Evolutionary conservation across 208 protist species (phyloP), one percentile per base, ranked within the genome.

Genomic region (Trypanosoma boissoni): DNA sequence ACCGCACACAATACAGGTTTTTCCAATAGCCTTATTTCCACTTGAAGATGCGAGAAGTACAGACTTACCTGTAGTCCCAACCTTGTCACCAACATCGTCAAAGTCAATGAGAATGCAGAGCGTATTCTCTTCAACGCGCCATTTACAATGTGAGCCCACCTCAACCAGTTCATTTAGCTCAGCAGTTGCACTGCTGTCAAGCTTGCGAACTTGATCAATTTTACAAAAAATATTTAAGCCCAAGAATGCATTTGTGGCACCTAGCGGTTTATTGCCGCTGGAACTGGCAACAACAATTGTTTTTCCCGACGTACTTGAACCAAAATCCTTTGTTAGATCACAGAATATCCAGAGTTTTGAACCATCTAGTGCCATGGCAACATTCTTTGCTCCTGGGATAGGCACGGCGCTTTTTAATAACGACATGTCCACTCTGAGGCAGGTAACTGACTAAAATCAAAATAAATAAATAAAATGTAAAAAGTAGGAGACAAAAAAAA

Each of bases 221-320:
- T 88, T 90, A 26, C 58, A 74, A 59, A 86, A 95, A 24, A 95
- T 21, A 68, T 93, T 95, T 12, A 95, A 64, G 2, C 81, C 83
- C 0, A 95, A 26, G 51, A 82, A 85, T 0, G 75, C 76, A 44
- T 78, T 76, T 8, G 89, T 90, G 41, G 67, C 70, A 3, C 89
- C 89, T 26, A 93, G 58, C 4, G 81, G 72, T 42, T 84, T 90
- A 63, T 91, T 95, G 29, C 89, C 89, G 37, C 79, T 65, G 24
- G 79, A 82, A 41, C 56, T 79, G 41, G 74, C 88, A 57, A 95
- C 85, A 27, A 90, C 57, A 27, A 80, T 39, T 28, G 74, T 80
- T 60, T 89, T 95, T 29, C 81, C 86, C 0, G 74, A 76, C 20
- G 67, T 63, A 64, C 78, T 92, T 23, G 31, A 23, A 7, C 84